A percentile compares a stretch with the other conserved stretches of the same genome.
Evolutionary conservation across 2,329 filamentous ascomycete genomes (phyloP).

Genomic region (Fusarium cyanostomum): DNA sequence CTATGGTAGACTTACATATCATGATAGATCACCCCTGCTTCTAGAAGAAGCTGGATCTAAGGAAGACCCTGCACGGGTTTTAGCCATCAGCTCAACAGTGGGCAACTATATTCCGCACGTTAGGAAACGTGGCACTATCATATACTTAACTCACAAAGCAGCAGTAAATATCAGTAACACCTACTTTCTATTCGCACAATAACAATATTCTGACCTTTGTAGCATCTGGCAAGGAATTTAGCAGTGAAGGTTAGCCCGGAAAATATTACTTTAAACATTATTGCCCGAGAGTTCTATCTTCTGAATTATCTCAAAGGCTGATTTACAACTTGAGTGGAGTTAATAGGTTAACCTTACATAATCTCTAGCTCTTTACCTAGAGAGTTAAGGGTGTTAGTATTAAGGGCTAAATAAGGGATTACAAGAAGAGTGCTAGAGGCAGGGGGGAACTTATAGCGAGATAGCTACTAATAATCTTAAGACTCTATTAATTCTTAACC

Average conservation of each 20-base stretch:
- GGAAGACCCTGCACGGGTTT: constrained; percentile 67
- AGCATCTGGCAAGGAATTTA: constrained; percentile 69
- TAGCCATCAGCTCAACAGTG: constrained; percentile 73
- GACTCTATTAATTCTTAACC: too few relatives aligned
- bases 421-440: too few relatives aligned
- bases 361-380: too few relatives aligned
- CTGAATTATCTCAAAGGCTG: constrained; percentile 72
- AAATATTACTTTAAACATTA: constrained; percentile 71
- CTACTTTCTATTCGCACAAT: neutral
- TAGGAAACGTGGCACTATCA: constrained; percentile 69
- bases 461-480: too few relatives aligned
- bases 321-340: constrained; percentile 69
- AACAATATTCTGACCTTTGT: constrained; percentile 14
- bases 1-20: neutral
- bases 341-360: constrained; percentile 58
- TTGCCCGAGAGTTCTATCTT: constrained; percentile 77
- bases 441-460: too few relatives aligned
- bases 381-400: too few relatives aligned
- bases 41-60: constrained; percentile 54
- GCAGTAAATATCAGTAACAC: constrained; percentile 58
- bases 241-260: constrained; percentile 74
- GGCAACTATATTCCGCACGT: constrained; percentile 69
- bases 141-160: constrained; percentile 75
- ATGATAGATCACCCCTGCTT: constrained; percentile 49
- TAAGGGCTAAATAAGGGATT: too few relatives aligned